Evolutionary conservation across 345 rosid species (phyloP), one percentile per base, ranked within the genome.

Genomic region (Citrus inodora): DNA sequence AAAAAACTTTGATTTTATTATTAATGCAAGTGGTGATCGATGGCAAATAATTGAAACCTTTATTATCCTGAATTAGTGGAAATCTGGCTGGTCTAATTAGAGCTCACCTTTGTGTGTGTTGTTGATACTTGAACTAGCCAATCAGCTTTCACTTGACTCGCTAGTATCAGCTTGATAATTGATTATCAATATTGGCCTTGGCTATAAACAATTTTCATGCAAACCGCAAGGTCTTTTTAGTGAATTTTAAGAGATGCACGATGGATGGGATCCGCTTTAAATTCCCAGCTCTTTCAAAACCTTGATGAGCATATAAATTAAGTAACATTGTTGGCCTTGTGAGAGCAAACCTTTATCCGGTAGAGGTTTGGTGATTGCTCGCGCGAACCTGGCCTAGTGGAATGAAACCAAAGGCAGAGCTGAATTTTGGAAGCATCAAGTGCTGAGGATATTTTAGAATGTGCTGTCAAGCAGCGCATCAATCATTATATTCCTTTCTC

Each of bases 361-460:
- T 40, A 64, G 73, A 69, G 9, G 79, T 76, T 80, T 56, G 79
- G 78, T 77, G 70, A 27, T 76, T 78, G 51, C 76, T 83, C 87
- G 86, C 88, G 88, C 84, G 83, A 87, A 86, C 77, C 72, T 78
- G 70, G 46, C 58, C 85, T 84, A 90, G 97, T 91, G 92, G 94
- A 80, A 81, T 89, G 85, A 79, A 46, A 46, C 17, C 51, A 13
- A 13, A 46, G 51, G 22, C 22, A 17, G 21, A 5, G 58, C 58
- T 53, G 58, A 53, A 53, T 53, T 53, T 53, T 16, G 22, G 22
- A 53, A 53, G 58, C 58, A 53, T 53, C 58, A 79, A 79, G 79
- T 58, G 78, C 70, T 37, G 76, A 79, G 91, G 87, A 90, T 92
- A 85, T 92, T 87, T 88, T 77, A 73, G 92, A 87, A 87, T 90